Evolutionary conservation across 495 filamentous ascomycete species (phyloP), one percentile per base, ranked within the genome.

Genomic region (Thermochaetoides thermophila): DNA sequence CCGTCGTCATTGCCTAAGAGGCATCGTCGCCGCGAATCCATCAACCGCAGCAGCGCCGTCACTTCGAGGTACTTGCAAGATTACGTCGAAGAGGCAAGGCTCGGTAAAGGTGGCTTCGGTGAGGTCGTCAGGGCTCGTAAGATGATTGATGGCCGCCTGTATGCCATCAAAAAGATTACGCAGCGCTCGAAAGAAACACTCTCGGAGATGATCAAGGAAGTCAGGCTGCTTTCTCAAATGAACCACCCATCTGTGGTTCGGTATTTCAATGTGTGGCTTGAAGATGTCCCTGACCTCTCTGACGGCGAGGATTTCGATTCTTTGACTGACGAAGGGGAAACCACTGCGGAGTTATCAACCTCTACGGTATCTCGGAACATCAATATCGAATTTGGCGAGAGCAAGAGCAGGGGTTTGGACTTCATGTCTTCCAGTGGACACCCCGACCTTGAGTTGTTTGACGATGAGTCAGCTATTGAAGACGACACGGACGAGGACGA

Each of bases 51-150:
- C 12, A n/a, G n/a, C n/a, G 53, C 55, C 3, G 40, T 53, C 3
- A 63, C 68, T 17, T 87, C 83, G 1, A 68, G 84, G 27, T 97
- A 95, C 47, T 64, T 63, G 20, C 77, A 78, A 46, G 91, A 96
- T 45, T 97, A 91, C 49, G 76, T 81, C 14, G 87, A 96, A 55
- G 73, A 82, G 38, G 85, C 83, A 12, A 73, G 78, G 2, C 62
- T 97, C 13, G 89, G 91, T 17, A 89, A 83, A 55, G 89, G 89
- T 11, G 91, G 87, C 2, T 97, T 91, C 55, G 89, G 91, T 18
- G 81, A 95, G 57, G 89, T 97, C n/a, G 84, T 97, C 27, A 85
- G 87, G 51, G 87, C 89, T 5, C 71, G 91, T 36, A 92, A 94
- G 46, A 91, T 85, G 54, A 69, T 94, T 5, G 87, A 96, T 55